Percentiles rank a stretch among this genome's conserved stretches.
These are phyloP conservation scores for Trichoderma sp. DNA, from an alignment of 2,329 filamentous ascomycete genomes.

Conservation along the genomic window DNA sequence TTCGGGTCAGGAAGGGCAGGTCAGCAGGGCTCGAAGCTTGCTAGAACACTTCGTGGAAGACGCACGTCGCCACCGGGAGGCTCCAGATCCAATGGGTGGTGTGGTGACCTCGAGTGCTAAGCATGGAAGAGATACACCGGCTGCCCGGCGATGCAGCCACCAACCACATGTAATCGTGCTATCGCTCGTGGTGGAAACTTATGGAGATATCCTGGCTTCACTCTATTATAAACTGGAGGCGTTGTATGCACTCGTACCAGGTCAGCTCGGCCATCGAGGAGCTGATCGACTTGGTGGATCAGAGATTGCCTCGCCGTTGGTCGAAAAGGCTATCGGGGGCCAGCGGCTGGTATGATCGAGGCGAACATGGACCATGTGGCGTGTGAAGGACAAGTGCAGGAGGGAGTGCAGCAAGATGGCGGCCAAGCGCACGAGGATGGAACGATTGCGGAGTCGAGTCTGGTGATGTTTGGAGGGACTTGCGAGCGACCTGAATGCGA, in stretches of 20 bases:
- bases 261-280: conserved; percentile 12
- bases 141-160: conserved; percentile 24
- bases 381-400: neutral
- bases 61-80: conserved; percentile 25
- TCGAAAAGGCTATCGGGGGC: neutral
- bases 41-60: conserved; percentile 29
- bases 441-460: conserved; percentile 20
- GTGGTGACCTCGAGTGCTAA: neutral
- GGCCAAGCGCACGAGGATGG: conserved; percentile 2
- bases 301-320: neutral
- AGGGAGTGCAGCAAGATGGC: conserved; percentile 14
- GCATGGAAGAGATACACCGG: conserved; percentile 9
- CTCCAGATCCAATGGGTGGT: conserved; percentile 18
- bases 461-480: conserved; percentile 12
- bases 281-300: conserved; percentile 12
- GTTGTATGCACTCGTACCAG: neutral
- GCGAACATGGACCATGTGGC: conserved; percentile 16
- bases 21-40: conserved; percentile 28
- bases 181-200: conserved; percentile 9
- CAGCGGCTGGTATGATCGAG: conserved; percentile 8
- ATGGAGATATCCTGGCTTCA: neutral
- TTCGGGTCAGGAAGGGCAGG: conserved; percentile 23
- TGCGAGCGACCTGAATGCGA: neutral
- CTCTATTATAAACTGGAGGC: neutral
- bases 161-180: conserved; percentile 25